These are phyloP conservation scores for Penicillium sp. DNA, from an alignment of 2,329 filamentous ascomycete genomes.

Conservation along the genomic window DNA sequence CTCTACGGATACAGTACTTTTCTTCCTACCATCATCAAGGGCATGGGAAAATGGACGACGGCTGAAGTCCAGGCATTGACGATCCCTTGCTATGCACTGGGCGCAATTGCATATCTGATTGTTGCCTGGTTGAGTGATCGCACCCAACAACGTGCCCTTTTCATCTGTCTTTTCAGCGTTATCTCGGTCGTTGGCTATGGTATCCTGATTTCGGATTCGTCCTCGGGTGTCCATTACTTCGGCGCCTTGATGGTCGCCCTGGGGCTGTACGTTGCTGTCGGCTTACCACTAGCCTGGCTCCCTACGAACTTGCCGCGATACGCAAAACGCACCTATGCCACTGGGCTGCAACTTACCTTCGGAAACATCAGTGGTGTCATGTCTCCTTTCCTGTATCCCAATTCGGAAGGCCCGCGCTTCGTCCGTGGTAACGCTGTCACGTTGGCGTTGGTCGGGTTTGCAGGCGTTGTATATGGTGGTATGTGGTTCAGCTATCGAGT, in stretches of 20 bases:
- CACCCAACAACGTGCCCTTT: conserved; percentile 62
- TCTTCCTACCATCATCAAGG: conserved; percentile 71
- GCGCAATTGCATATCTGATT: conserved; percentile 64
- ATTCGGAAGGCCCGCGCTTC: conserved; percentile 54
- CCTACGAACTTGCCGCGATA: conserved; percentile 68
- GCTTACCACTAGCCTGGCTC: conserved; percentile 55
- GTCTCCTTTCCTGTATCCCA: conserved; percentile 58
- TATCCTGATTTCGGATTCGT: conserved; percentile 59
- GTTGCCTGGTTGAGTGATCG: conserved; percentile 65
- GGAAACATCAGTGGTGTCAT: conserved; percentile 70
- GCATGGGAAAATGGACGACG: conserved; percentile 60
- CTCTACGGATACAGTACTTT: conserved; percentile 76
- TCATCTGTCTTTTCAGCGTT: conserved; percentile 58
- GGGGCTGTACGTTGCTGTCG: conserved; percentile 63
- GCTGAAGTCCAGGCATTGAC: conserved; percentile 71
- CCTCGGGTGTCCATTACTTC: conserved; percentile 66
- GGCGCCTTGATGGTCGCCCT: conserved; percentile 72
- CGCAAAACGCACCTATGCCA: conserved; percentile 70
- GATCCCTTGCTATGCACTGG: conserved; percentile 72
- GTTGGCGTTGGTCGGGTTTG: conserved; percentile 55
- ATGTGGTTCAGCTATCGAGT: conserved; percentile 54
- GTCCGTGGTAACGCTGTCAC: conserved; percentile 60
- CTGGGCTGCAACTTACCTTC: conserved; percentile 65
- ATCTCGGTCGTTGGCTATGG: conserved; percentile 67
- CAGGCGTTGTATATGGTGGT: conserved; percentile 51